Evolutionary conservation across 2,329 filamentous ascomycete genomes (phyloP).

Genomic region (Diaporthe citrichinensis): DNA sequence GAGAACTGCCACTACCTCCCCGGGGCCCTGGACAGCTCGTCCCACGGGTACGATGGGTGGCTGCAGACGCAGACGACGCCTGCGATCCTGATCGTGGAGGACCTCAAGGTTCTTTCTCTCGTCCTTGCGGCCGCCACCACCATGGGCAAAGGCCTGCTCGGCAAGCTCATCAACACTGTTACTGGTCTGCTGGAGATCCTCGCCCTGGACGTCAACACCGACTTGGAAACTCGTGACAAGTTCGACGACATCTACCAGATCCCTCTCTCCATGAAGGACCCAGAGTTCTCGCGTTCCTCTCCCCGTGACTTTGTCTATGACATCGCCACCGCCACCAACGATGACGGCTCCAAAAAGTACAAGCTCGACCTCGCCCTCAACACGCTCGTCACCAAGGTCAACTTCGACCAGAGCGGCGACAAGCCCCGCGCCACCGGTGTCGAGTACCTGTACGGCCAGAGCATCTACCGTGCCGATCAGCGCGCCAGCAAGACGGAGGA

Average conservation of each 20-base stretch:
- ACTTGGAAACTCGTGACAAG: conserved; percentile 57
- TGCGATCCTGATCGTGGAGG: conserved; percentile 63
- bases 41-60: conserved; percentile 73
- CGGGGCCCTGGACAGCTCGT: conserved; percentile 49
- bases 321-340: conserved; percentile 55
- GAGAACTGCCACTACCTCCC: conserved; percentile 68
- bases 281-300: conserved; percentile 60
- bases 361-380: conserved; percentile 59
- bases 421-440: conserved; percentile 43
- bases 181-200: conserved; percentile 53
- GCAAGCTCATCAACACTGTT: conserved; percentile 54
- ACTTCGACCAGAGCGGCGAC: conserved; percentile 40
- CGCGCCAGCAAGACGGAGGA: conserved; percentile 9
- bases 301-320: conserved; percentile 69
- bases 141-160: conserved; percentile 56
- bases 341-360: conserved; percentile 45
- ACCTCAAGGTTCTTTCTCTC: conserved; percentile 66
- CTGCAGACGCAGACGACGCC: conserved; percentile 64
- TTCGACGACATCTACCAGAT: conserved; percentile 68
- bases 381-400: conserved; percentile 44
- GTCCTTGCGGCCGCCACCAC: conserved; percentile 65
- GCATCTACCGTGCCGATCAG: conserved; percentile 44
- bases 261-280: conserved; percentile 66
- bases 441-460: conserved; percentile 43
- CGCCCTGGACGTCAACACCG: conserved; percentile 64